Percentiles rank a stretch among this genome's conserved stretches.
phyloP scores from a whole-genome alignment of 2,329 filamentous ascomycete species.

The Mollisiaceae sp. region DNA sequence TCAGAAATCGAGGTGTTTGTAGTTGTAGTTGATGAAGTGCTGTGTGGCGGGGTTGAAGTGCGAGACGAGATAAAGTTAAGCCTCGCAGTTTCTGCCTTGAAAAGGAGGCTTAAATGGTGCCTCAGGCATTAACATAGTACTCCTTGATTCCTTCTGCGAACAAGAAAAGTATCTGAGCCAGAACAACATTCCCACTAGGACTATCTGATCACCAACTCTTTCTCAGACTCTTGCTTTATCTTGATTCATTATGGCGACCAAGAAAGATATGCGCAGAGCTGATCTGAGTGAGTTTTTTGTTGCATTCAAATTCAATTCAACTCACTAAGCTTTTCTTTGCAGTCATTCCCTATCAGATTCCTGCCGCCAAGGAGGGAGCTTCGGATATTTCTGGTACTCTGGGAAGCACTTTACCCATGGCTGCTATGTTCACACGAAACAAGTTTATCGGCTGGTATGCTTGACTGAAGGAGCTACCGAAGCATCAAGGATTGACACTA shows the following conservation, averaged over 20 bases:
- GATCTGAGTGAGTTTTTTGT: conserved; percentile 70
- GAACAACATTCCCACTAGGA: too few species aligned
- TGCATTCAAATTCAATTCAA: conserved; percentile 22
- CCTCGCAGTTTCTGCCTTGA: too few species aligned
- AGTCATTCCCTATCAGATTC: conserved; percentile 91
- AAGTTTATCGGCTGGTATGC: conserved; percentile 72
- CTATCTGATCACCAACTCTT: too few species aligned
- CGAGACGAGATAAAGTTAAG: too few species aligned
- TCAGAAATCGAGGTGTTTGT: neutral
- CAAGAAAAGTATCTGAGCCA: too few species aligned
- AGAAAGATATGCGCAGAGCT: conserved; percentile 76
- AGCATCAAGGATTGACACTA: conserved; percentile 19
- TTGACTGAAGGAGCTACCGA: conserved; percentile 29
- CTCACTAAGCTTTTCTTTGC: conserved; percentile 15
- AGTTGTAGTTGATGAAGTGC: neutral
- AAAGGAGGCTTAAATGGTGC: too few species aligned
- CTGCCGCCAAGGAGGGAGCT: conserved; percentile 65
- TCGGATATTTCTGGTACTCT: conserved; percentile 74
- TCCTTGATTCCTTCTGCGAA: too few species aligned
- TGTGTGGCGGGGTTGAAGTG: neutral
- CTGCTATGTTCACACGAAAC: conserved; percentile 91
- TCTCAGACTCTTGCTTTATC: too few species aligned
- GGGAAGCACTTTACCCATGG: conserved; percentile 88
- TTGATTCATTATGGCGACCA: conserved; percentile 60
- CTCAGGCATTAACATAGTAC: too few species aligned